phyloP scores from a whole-genome alignment of 164 flowering plant species.

The Malania oleifera region DNA sequence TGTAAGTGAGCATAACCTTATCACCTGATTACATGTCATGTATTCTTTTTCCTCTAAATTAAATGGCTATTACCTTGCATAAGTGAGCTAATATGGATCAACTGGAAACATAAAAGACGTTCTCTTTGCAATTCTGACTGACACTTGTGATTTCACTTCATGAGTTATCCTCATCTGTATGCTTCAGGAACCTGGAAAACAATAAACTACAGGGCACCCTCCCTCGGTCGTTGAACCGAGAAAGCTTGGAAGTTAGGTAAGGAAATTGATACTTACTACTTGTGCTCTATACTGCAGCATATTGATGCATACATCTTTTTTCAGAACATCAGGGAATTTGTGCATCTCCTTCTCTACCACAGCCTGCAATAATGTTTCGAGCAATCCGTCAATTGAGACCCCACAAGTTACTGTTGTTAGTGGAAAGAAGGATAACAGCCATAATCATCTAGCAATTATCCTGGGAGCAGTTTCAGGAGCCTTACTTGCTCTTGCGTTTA shows the following conservation, averaged over 20 bases:
- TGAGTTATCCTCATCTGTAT: slow-evolving; percentile 3
- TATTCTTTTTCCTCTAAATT: background rate
- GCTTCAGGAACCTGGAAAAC: slow-evolving; percentile 69
- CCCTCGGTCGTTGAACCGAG: slow-evolving; percentile 62
- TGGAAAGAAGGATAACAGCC: slow-evolving; percentile 32
- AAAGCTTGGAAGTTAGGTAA: slow-evolving; percentile 65
- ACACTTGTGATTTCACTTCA: background rate
- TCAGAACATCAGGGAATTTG: slow-evolving; percentile 77
- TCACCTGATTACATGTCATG: background rate
- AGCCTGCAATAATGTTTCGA: slow-evolving; percentile 38
- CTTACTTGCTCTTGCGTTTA: slow-evolving; percentile 28
- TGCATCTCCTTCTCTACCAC: slow-evolving; percentile 64
- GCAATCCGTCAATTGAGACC: slow-evolving; percentile 45
- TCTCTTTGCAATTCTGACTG: background rate
- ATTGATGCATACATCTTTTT: slow-evolving; percentile 17
- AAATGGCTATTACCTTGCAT: background rate
- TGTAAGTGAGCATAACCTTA: slow-evolving; percentile 42
- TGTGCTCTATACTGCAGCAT: background rate
- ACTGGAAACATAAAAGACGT: background rate
- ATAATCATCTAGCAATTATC: slow-evolving; percentile 30
- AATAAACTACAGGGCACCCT: slow-evolving; percentile 66
- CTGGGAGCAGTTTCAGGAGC: slow-evolving; percentile 46
- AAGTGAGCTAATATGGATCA: background rate
- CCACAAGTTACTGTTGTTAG: slow-evolving; percentile 61
- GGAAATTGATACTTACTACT: background rate